A percentile compares a stretch with the other conserved stretches of the same genome.
These are phyloP conservation scores for Pichia deserticola DNA, from an alignment of 805 yeast genomes.

Conservation along the genomic window DNA sequence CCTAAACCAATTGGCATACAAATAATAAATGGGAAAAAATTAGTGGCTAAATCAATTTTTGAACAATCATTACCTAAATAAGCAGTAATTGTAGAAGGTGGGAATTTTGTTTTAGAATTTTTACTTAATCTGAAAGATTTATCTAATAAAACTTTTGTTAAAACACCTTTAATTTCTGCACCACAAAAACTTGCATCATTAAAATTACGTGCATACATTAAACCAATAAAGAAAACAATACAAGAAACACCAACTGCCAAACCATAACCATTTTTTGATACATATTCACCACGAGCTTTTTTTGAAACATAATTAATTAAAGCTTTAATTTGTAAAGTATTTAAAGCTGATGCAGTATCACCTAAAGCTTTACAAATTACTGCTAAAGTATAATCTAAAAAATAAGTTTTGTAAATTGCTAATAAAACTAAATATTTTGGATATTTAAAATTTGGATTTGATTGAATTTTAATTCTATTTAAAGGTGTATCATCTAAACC, in stretches of 20 bases:
- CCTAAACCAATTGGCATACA: conserved; percentile 58
- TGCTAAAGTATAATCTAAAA: conserved; percentile 35
- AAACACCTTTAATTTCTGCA: conserved; percentile 59
- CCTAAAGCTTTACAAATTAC: conserved; percentile 36
- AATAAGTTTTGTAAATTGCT: conserved; percentile 45
- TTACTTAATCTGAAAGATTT: conserved; percentile 60
- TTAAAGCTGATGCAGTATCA: conserved; percentile 45
- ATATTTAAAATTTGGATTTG: conserved; percentile 35
- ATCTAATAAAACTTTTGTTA: conserved; percentile 62
- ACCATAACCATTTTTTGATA: conserved; percentile 59
- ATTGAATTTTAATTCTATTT: conserved; percentile 28
- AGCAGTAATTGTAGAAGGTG: conserved; percentile 68
- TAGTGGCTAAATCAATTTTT: conserved; percentile 71
- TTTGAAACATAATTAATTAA: conserved; percentile 58
- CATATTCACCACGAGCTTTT: conserved; percentile 37
- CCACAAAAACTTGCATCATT: conserved; percentile 57
- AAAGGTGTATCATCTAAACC: conserved; percentile 27
- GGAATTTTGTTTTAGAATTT: conserved; percentile 48
- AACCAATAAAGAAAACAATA: conserved; percentile 43
- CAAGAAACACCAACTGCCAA: conserved; percentile 62
- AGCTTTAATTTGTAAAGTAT: conserved; percentile 60
- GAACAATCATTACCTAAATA: conserved; percentile 76
- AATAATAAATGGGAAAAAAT: conserved; percentile 56
- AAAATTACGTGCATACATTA: conserved; percentile 55
- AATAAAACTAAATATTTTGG: conserved; percentile 36